Evolutionary conservation across 176 grass and related monocot genomes (phyloP).

Genomic region (Stipa capillata): DNA sequence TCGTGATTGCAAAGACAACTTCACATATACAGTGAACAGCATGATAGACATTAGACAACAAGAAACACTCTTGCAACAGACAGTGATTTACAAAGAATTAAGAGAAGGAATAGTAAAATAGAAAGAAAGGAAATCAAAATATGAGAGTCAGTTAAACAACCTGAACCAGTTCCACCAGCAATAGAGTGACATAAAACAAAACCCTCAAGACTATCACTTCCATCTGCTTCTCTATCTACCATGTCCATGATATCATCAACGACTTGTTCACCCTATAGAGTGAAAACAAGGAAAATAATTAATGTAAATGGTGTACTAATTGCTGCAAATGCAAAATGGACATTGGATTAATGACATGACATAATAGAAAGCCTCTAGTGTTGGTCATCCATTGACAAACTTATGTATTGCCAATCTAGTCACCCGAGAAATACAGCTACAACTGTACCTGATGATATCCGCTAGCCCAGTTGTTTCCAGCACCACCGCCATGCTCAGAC

Average conservation of each 20-base stretch:
- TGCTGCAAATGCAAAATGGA: neutral
- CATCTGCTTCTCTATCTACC: slow-evolving; percentile 98
- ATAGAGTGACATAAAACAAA: slow-evolving; percentile 98
- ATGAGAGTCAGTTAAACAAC: slow-evolving; percentile 2
- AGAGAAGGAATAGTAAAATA: neutral
- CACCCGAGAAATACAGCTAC: neutral
- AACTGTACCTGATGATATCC: slow-evolving; percentile 84
- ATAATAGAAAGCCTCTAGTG: neutral
- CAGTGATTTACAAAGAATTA: neutral
- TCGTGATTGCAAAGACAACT: neutral
- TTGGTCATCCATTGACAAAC: neutral
- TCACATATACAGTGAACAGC: neutral
- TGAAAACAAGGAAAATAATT: neutral
- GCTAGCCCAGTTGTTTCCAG: slow-evolving; percentile 98
- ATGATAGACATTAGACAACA: no score
- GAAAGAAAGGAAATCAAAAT: neutral
- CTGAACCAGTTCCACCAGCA: slow-evolving; percentile 99
- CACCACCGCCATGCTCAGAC: slow-evolving; percentile 96
- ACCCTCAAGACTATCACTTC: slow-evolving; percentile 97
- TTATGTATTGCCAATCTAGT: neutral
- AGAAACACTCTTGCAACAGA: slow-evolving; percentile 3
- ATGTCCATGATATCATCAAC: slow-evolving; percentile 99
- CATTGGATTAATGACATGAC: neutral
- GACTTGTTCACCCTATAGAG: slow-evolving; percentile 80
- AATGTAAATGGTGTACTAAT: neutral